Evolutionary conservation across 257 asterid genomes (phyloP).

Genomic region (Ilex aquifolium): DNA sequence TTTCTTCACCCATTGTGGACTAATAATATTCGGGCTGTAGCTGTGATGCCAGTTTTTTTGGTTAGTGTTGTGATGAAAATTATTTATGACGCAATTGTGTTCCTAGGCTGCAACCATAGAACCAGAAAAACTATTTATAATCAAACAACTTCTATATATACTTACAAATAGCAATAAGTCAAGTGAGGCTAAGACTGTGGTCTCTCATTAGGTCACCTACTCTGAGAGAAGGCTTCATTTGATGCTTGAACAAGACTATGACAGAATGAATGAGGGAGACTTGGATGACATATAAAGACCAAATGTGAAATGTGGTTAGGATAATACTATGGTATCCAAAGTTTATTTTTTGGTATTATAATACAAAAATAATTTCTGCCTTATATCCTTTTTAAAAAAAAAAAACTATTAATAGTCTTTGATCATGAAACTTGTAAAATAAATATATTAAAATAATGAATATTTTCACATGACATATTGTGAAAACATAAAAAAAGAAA

Average conservation of each 20-base stretch:
- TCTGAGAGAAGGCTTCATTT: not conserved
- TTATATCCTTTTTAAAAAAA: too few species aligned
- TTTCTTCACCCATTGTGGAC: not conserved
- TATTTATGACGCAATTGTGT: too few species aligned
- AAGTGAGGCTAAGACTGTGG: not conserved
- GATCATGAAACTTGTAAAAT: too few species aligned
- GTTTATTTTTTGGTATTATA: too few species aligned
- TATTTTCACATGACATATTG: too few species aligned
- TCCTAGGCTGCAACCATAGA: too few species aligned
- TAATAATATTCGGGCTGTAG: not conserved
- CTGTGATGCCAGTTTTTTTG: not conserved
- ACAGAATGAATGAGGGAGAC: not conserved
- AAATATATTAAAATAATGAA: too few species aligned
- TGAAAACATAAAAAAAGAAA: too few species aligned
- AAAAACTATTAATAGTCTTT: too few species aligned
- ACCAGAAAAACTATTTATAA: not conserved
- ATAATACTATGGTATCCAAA: too few species aligned
- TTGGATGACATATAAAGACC: not conserved
- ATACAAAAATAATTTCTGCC: too few species aligned
- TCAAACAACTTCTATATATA: not conserved
- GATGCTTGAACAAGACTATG: not conserved
- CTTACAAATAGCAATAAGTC: not conserved
- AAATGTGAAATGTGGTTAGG: not conserved
- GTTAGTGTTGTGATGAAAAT: too few species aligned
- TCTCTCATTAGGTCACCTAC: not conserved